These are phyloP conservation scores for Rubroboletus pulcherrimus DNA, from an alignment of 768 basidiomycete genomes.

Conservation along the genomic window DNA sequence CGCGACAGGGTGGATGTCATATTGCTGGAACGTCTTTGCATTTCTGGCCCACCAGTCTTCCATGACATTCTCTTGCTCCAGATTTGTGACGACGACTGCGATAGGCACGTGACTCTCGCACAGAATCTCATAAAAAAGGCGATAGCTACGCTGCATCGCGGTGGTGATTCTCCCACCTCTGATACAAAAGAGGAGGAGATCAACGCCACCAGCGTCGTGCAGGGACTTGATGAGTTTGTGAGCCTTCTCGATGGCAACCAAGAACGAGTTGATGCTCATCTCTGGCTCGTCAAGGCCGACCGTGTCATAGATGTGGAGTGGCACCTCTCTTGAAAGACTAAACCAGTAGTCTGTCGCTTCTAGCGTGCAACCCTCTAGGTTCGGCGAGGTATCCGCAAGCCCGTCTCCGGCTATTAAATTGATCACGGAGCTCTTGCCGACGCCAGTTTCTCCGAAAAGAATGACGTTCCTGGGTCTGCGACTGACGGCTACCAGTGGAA, in stretches of 20 bases:
- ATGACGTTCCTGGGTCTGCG: not conserved
- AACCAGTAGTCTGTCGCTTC: not conserved
- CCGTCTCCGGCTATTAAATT: constrained; percentile 1
- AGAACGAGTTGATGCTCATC: too few relatives aligned
- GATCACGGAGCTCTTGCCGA: too few relatives aligned
- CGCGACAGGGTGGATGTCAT: not conserved
- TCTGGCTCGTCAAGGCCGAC: too few relatives aligned
- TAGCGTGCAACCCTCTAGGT: not conserved
- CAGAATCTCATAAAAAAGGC: constrained; percentile 12
- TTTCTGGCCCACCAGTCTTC: constrained; percentile 14
- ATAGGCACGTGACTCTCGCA: constrained; percentile 7
- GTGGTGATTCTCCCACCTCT: constrained; percentile 2
- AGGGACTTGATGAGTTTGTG: constrained; percentile 4
- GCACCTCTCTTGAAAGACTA: not conserved
- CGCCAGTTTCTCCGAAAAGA: too few relatives aligned
- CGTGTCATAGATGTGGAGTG: too few relatives aligned
- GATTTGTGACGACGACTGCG: constrained; percentile 10
- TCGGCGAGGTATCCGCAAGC: not conserved
- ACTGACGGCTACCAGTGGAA: not conserved
- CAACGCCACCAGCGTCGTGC: constrained; percentile 3
- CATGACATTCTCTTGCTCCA: constrained; percentile 6
- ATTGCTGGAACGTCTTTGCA: not conserved
- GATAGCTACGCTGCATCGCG: constrained; percentile 7
- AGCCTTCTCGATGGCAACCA: constrained; percentile 9
- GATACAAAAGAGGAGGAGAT: constrained; percentile 18